Evolutionary conservation across 2,329 filamentous ascomycete species (phyloP), one percentile per base, ranked within the genome.

Genomic region (Plectosphaerella cucumerina): DNA sequence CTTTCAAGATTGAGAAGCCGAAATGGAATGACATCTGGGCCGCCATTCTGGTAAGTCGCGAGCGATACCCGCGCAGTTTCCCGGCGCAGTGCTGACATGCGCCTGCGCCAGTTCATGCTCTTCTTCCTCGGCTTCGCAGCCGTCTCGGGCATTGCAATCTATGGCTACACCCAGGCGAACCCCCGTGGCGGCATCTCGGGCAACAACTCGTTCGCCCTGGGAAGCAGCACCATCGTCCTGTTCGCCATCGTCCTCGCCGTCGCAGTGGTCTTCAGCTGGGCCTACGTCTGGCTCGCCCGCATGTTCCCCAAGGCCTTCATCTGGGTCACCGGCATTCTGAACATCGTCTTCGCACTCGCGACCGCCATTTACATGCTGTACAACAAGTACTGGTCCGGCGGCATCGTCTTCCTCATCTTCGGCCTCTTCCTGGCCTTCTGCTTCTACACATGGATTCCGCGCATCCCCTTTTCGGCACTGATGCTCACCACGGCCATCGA

Each of bases 11-110:
- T 48, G 81, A 89, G 48, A 85, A 75, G 56, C 90, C 90, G n/a
- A 95, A 93, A 67, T 96, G 80, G 71, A 90, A 97, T 62, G 93
- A 97, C 65, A 65, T 89, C 22, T 97, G 92, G 93, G 92, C 92
- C 4, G 91, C 87, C 4, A 72, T 95, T 39, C 72, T 97, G 63
- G 85, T 88, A 67, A 15, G 76, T 31, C 20, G 12, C 44, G 12
- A 46, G 6, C 26, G 8, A 31, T 31, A 11, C 26, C 26, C 26
- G 8, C 26, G 8, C 14, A 3, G 42, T 10, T 5, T 6, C 12
- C 42, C 42, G 20, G 5, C 20, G 2, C 42, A 44, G 15, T 23
- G 17, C 42, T 44, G 5, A 22, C 23, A 23, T 41, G 14, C 31
- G 15, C 21, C 21, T 9, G 11, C 22, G 0, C 1, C 51, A 87